Conservation (phyloP, 1,284 basidiomycete species). For the Nidula niveotomentosa region DNA sequence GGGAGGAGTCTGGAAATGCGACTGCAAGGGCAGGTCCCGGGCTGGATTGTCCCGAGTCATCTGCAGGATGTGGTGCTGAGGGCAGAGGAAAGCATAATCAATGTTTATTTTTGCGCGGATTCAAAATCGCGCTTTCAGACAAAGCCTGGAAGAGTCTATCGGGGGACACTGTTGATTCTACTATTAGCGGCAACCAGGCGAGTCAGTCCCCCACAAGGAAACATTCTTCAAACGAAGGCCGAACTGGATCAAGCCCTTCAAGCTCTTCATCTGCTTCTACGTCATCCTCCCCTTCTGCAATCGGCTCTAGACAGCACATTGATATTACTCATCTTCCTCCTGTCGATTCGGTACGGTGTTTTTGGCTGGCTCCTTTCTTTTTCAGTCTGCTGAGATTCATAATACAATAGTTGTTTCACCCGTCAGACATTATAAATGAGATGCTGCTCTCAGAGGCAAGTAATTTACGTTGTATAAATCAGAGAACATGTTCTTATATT, state of each 20-base stretch:
- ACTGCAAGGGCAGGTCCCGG: not conserved
- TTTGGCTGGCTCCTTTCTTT: no score
- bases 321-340: no score
- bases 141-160: not conserved
- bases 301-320: no score
- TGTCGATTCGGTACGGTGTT: no score
- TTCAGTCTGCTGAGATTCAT: no score
- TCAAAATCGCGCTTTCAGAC: slow-evolving; percentile 1
- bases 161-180: not conserved
- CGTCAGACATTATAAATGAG: not conserved
- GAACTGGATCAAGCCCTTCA: not conserved
- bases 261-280: no score
- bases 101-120: slow-evolving; percentile 1
- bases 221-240: not conserved
- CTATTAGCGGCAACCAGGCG: no score
- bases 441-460: not conserved
- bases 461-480: not conserved
- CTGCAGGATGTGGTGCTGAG: no score
- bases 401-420: not conserved
- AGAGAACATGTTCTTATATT: not conserved
- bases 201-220: no score
- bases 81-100: not conserved
- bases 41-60: no score
- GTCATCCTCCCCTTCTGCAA: no score
- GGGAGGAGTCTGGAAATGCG: not conserved